Evolutionary conservation across 202 grass and related monocot genomes (phyloP).

Genomic region (Saccharum hybrid): DNA sequence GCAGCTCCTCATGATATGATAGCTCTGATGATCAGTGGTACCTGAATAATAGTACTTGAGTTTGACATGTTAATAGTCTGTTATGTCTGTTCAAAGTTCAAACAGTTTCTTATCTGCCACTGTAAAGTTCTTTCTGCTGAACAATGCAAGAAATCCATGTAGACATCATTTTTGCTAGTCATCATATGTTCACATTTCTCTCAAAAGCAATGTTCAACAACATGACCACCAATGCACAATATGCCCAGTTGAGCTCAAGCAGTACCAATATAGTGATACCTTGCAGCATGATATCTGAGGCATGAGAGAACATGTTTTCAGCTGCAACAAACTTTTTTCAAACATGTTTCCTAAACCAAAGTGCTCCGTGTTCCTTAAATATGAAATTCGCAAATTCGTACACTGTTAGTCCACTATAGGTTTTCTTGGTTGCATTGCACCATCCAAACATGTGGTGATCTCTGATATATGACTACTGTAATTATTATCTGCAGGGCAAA

Average conservation of each 20-base stretch:
- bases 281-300: neutral
- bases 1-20: neutral
- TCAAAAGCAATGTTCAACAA: neutral
- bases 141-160: neutral
- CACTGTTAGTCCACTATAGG: neutral
- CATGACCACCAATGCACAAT: neutral
- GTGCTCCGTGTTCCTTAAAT: neutral
- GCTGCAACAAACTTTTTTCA: neutral
- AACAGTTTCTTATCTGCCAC: neutral
- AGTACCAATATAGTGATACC: neutral
- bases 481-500: slow-evolving; percentile 52
- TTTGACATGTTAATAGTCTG: neutral
- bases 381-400: neutral
- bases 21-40: neutral
- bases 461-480: neutral
- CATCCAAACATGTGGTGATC: neutral
- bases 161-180: neutral
- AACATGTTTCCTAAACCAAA: neutral
- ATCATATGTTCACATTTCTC: too few relatives aligned
- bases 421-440: neutral
- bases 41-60: neutral
- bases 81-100: neutral
- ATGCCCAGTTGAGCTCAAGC: neutral
- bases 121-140: neutral
- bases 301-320: neutral